Conservation (phyloP, 2,329 filamentous ascomycete species). For the Xylariaceae sp. region DNA sequence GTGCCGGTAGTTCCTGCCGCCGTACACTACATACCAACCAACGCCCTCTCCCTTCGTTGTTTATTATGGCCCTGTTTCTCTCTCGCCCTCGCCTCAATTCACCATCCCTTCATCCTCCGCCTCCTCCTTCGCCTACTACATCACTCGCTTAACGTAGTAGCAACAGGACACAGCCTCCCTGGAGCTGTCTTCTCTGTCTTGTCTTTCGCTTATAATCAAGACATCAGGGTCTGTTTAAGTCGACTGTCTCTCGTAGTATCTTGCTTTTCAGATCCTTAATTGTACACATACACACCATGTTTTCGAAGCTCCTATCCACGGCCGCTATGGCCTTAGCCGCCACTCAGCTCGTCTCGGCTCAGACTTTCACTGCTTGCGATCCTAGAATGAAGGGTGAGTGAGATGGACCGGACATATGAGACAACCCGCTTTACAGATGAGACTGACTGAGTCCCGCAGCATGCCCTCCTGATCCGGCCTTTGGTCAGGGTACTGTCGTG, state of each 20-base stretch:
- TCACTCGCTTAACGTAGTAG: conserved; percentile 23
- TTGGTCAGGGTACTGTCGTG: conserved; percentile 53
- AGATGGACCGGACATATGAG: neutral
- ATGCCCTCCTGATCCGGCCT: conserved; percentile 72
- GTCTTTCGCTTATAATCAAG: conserved; percentile 20
- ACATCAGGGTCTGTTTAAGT: conserved; percentile 2
- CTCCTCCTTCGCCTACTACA: conserved; percentile 16
- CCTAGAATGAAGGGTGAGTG: conserved; percentile 48
- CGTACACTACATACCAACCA: neutral
- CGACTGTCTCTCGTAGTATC: conserved; percentile 8
- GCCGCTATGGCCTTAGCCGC: conserved; percentile 48
- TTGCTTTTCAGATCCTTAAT: neutral
- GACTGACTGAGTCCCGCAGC: conserved; percentile 35
- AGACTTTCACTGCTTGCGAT: conserved; percentile 55
- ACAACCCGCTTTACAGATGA: neutral
- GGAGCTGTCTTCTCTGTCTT: conserved; percentile 2
- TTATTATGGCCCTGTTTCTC: neutral
- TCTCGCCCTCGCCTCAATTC: conserved; percentile 2
- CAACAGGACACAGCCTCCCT: conserved; percentile 9
- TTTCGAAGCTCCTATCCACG: conserved; percentile 44
- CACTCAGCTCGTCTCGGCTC: conserved; percentile 47
- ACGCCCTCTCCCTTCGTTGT: conserved; percentile 10
- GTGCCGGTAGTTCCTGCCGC: neutral
- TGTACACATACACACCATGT: conserved; percentile 33
- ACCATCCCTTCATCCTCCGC: conserved; percentile 6